Percentiles rank a stretch among this genome's conserved stretches.
Evolutionary conservation across 495 filamentous ascomycete genomes (phyloP).

Genomic region (Rhypophila decipiens): DNA sequence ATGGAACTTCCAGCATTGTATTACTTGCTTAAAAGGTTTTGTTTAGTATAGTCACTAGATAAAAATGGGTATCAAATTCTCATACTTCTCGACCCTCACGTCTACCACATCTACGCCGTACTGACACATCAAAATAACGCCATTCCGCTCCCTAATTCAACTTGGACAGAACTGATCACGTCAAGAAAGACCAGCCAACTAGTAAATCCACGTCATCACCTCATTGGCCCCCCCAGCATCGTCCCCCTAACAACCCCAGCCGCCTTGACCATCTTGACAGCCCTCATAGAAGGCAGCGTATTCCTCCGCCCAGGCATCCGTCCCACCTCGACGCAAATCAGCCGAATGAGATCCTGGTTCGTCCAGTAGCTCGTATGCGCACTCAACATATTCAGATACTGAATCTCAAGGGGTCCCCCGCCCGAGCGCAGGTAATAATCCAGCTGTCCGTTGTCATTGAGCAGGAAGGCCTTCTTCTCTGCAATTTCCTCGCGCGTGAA

Average conservation of each 20-base stretch:
- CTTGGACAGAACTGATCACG: too few species aligned
- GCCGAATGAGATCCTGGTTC: constrained; percentile 73
- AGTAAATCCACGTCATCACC: too few species aligned
- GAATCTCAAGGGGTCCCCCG: constrained; percentile 78
- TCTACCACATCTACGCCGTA: too few species aligned
- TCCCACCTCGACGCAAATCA: constrained; percentile 83
- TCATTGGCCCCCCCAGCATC: not conserved
- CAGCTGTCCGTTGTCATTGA: constrained; percentile 95
- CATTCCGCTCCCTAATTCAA: too few species aligned
- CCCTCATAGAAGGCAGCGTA: constrained; percentile 61
- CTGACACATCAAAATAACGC: too few species aligned
- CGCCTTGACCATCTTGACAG: constrained; percentile 57
- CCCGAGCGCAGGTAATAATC: constrained; percentile 80
- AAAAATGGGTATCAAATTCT: too few species aligned
- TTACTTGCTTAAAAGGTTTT: too few species aligned
- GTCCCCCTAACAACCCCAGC: not conserved
- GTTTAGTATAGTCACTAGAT: too few species aligned
- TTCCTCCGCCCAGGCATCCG: constrained; percentile 62
- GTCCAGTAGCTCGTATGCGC: constrained; percentile 96
- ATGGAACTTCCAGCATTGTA: too few species aligned
- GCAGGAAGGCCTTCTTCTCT: constrained; percentile 75
- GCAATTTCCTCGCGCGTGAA: constrained; percentile 90
- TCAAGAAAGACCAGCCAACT: too few species aligned
- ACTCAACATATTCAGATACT: constrained; percentile 94
- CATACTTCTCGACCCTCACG: too few species aligned